Evolutionary conservation across 305 asterid genomes (phyloP).

Genomic region (Fraxinus platypoda): DNA sequence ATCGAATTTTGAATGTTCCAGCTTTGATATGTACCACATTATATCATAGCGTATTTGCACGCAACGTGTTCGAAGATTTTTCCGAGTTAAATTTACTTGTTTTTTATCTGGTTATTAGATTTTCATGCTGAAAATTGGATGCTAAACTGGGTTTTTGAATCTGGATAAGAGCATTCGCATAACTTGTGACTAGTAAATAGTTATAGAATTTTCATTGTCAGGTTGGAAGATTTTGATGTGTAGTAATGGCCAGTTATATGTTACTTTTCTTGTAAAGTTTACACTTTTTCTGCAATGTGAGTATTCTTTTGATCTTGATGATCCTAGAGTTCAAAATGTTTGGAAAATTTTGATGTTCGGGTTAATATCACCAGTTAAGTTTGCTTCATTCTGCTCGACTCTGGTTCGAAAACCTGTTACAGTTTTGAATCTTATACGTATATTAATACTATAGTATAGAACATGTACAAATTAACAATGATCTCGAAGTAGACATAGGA

Average conservation of each 20-base stretch:
- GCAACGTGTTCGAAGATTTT: conserved; percentile 29
- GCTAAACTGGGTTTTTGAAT: neutral
- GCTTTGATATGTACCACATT: neutral
- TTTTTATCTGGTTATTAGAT: neutral
- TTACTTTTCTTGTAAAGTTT: neutral
- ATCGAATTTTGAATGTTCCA: conserved; percentile 35
- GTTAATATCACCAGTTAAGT: neutral
- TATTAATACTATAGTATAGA: neutral
- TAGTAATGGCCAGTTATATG: neutral
- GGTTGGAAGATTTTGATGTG: neutral
- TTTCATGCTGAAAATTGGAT: neutral
- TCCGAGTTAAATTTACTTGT: conserved; percentile 12
- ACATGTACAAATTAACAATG: neutral
- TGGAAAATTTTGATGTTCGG: neutral
- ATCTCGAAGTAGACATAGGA: neutral
- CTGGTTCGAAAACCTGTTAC: neutral
- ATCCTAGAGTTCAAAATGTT: neutral
- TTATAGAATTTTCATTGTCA: neutral
- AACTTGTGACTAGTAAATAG: neutral
- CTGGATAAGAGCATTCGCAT: neutral
- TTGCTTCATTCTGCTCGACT: neutral
- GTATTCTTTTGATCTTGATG: neutral
- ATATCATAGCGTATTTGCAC: neutral
- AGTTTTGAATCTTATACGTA: neutral
- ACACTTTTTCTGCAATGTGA: neutral